phyloP scores from a whole-genome alignment of 1,284 basidiomycete species.

The Leccinum holopus region DNA sequence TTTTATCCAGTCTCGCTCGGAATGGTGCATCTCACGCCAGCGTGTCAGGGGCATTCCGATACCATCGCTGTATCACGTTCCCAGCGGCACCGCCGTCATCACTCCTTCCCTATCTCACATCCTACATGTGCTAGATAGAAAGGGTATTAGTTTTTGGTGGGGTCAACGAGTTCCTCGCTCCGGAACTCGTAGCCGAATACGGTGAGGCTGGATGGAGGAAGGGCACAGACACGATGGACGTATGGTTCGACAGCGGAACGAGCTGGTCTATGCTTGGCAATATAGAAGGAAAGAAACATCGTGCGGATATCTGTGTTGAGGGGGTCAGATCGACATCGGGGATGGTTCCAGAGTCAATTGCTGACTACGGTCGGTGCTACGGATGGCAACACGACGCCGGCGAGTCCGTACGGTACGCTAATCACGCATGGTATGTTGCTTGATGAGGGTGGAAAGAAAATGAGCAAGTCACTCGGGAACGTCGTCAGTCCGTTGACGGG shows the following conservation, averaged over 20 bases:
- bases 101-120: slow-evolving; percentile 74
- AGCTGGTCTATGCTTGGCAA: slow-evolving; percentile 83
- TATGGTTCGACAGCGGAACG: slow-evolving; percentile 98
- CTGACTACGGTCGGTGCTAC: slow-evolving; percentile 75
- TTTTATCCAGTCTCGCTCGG: slow-evolving; percentile 88
- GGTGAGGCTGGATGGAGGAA: slow-evolving; percentile 59
- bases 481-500: slow-evolving; percentile 81
- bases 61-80: slow-evolving; percentile 78
- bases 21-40: slow-evolving; percentile 99
- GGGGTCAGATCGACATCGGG: slow-evolving; percentile 96
- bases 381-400: slow-evolving; percentile 28
- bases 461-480: slow-evolving; percentile 98
- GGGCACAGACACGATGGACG: slow-evolving; percentile 95
- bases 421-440: slow-evolving; percentile 98
- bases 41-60: slow-evolving; percentile 99
- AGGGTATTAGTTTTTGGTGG: slow-evolving; percentile 92
- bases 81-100: slow-evolving; percentile 67
- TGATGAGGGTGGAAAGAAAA: slow-evolving; percentile 90
- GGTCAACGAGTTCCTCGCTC: slow-evolving; percentile 81
- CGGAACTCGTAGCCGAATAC: slow-evolving; percentile 48
- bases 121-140: slow-evolving; percentile 66
- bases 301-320: slow-evolving; percentile 91
- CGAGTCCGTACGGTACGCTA: slow-evolving; percentile 77
- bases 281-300: slow-evolving; percentile 36
- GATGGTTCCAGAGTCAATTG: slow-evolving; percentile 98